Conservation (phyloP, 805 yeast genomes). For the Metschnikowia sp. region DNA sequence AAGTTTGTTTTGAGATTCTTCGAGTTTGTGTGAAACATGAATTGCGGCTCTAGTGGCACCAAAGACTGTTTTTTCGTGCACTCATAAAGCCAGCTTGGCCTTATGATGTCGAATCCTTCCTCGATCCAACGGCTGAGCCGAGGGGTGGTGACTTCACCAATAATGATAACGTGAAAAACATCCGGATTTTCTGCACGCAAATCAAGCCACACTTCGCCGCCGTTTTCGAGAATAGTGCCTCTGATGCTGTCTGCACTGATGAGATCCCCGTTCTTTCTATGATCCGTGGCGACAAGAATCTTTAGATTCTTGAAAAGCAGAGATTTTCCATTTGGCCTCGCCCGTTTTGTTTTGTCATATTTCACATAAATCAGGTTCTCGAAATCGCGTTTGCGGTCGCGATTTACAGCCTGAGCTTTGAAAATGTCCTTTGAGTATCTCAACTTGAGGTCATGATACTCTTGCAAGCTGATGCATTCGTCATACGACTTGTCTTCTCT, state of each 20-base stretch:
- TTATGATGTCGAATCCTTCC: constrained; percentile 57
- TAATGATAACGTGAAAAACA: constrained; percentile 14
- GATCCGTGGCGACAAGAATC: constrained; percentile 56
- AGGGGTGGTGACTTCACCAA: constrained; percentile 30
- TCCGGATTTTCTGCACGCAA: constrained; percentile 10
- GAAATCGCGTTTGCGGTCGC: constrained; percentile 21
- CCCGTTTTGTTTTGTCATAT: constrained; percentile 13
- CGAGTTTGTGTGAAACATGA: constrained; percentile 46
- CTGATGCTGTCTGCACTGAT: constrained; percentile 34
- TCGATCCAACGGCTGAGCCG: constrained; percentile 22
- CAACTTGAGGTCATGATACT: constrained; percentile 42
- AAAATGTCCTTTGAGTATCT: constrained; percentile 21
- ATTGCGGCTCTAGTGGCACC: constrained; percentile 58
- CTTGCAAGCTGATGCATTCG: constrained; percentile 53
- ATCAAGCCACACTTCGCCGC: constrained; percentile 43
- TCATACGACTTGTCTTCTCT: constrained; percentile 66
- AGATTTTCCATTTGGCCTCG: constrained; percentile 16
- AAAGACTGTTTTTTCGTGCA: constrained; percentile 44
- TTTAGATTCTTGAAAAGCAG: constrained; percentile 42
- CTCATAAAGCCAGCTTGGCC: constrained; percentile 71
- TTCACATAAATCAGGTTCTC: constrained; percentile 16
- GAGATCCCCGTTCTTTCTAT: constrained; percentile 22
- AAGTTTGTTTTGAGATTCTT: constrained; percentile 18
- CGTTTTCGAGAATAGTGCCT: constrained; percentile 40
- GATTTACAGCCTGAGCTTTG: constrained; percentile 30